Conservation (phyloP, 345 rosid genomes). For the Acer saccharum region DNA sequence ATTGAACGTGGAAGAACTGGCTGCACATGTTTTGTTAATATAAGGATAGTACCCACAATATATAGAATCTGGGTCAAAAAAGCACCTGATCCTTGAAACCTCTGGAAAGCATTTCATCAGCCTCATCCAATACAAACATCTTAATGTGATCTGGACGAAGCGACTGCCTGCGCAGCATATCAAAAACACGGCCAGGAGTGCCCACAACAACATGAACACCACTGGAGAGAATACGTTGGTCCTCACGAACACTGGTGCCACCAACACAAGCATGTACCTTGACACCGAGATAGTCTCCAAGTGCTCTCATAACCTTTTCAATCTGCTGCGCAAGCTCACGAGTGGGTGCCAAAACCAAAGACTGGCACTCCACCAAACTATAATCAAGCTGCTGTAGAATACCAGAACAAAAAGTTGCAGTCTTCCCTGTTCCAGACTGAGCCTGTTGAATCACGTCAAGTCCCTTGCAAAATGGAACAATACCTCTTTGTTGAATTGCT, state of each 20-base stretch:
- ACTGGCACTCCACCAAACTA: slow-evolving; percentile 65
- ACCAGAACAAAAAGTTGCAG: slow-evolving; percentile 82
- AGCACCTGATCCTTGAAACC: slow-evolving; percentile 87
- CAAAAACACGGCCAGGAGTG: slow-evolving; percentile 84
- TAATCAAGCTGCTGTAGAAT: slow-evolving; percentile 77
- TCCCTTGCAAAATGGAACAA: slow-evolving; percentile 76
- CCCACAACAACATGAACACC: slow-evolving; percentile 92
- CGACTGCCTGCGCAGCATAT: slow-evolving; percentile 78
- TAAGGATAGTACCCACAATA: background rate
- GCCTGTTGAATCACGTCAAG: slow-evolving; percentile 88
- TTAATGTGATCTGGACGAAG: slow-evolving; percentile 71
- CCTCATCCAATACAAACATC: slow-evolving; percentile 83
- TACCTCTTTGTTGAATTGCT: slow-evolving; percentile 85
- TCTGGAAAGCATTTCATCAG: slow-evolving; percentile 86
- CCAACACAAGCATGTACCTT: slow-evolving; percentile 90
- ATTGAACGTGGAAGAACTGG: too few relatives aligned
- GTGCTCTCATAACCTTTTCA: slow-evolving; percentile 87
- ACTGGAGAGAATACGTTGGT: slow-evolving; percentile 68
- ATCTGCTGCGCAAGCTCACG: slow-evolving; percentile 86
- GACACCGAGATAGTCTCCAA: slow-evolving; percentile 79
- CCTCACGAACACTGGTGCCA: slow-evolving; percentile 84
- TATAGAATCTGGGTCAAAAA: background rate
- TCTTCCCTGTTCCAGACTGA: slow-evolving; percentile 84
- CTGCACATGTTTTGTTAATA: background rate
- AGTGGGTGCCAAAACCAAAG: slow-evolving; percentile 79